These are phyloP conservation scores for Neurospora terricola DNA, from an alignment of 495 filamentous ascomycete species.

Conservation along the genomic window DNA sequence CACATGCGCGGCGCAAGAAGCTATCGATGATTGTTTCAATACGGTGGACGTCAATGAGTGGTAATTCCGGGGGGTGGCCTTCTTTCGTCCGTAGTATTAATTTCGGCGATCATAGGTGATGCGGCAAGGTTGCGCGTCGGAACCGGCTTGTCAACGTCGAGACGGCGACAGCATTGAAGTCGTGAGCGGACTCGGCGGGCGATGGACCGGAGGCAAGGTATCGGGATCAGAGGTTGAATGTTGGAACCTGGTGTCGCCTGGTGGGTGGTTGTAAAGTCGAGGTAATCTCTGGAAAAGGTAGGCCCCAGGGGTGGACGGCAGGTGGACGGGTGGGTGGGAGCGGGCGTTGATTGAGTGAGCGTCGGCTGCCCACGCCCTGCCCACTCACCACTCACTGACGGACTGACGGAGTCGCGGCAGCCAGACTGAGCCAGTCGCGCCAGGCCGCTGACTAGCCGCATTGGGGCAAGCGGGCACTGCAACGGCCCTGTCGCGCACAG, in stretches of 20 bases:
- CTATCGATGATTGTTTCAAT: neutral
- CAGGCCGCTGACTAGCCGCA: conserved; percentile 21
- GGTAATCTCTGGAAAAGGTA: conserved; percentile 1
- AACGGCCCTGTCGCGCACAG: conserved; percentile 14
- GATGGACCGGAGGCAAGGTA: neutral
- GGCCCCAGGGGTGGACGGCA: neutral
- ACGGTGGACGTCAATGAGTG: neutral
- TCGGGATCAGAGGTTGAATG: neutral
- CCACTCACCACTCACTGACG: neutral
- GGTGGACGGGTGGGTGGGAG: conserved; percentile 6
- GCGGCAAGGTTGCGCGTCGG: neutral
- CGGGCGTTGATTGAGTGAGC: neutral
- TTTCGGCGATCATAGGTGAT: neutral
- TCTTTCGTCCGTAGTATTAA: neutral
- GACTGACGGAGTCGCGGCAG: neutral
- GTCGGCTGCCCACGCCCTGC: conserved; percentile 1
- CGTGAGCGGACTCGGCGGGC: neutral
- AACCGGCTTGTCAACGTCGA: neutral
- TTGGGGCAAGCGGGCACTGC: conserved; percentile 6
- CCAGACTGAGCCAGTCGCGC: conserved; percentile 13
- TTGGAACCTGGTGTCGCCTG: neutral
- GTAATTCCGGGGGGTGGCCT: neutral
- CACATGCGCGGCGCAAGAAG: neutral
- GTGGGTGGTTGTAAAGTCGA: neutral
- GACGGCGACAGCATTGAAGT: neutral